Evolutionary conservation across 2,329 filamentous ascomycete genomes (phyloP).

Genomic region (Diaporthe citri): DNA sequence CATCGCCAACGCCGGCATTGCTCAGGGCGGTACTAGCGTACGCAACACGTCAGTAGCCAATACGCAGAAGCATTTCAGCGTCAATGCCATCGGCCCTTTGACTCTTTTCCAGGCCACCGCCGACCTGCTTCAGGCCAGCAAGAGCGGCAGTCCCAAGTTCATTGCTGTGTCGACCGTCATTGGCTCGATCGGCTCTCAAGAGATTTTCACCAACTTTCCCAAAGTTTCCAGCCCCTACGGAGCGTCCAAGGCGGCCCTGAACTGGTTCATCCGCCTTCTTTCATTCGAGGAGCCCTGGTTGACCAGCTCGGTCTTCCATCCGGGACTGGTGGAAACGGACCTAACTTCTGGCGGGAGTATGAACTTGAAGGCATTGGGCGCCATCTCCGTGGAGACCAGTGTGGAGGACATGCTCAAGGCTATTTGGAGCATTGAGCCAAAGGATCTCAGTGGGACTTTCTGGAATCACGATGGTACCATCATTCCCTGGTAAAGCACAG

Average conservation of each 20-base stretch:
- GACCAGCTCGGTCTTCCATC: not conserved
- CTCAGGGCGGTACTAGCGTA: conserved; percentile 39
- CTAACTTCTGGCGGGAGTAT: not conserved
- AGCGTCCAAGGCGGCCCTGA: not conserved
- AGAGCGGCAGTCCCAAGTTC: not conserved
- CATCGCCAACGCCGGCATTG: conserved; percentile 47
- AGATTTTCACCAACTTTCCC: not conserved
- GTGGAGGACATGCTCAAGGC: not conserved
- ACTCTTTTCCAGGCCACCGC: conserved; percentile 45
- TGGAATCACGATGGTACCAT: not conserved
- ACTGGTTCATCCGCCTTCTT: not conserved
- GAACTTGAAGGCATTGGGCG: not conserved
- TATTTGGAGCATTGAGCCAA: not conserved
- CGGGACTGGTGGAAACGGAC: not conserved
- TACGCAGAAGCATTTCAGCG: conserved; percentile 42
- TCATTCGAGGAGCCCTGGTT: not conserved
- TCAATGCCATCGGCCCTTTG: conserved; percentile 45
- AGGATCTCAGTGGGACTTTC: not conserved
- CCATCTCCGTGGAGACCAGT: not conserved
- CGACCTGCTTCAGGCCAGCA: conserved; percentile 40
- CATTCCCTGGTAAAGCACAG: not conserved
- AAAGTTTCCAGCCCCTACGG: not conserved
- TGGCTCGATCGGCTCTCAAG: conserved; percentile 9
- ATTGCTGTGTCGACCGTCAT: not conserved
- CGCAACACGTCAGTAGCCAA: conserved; percentile 41